Evolutionary conservation across 768 basidiomycete species (phyloP), one percentile per base, ranked within the genome.

Genomic region (Naganishia antarctica): DNA sequence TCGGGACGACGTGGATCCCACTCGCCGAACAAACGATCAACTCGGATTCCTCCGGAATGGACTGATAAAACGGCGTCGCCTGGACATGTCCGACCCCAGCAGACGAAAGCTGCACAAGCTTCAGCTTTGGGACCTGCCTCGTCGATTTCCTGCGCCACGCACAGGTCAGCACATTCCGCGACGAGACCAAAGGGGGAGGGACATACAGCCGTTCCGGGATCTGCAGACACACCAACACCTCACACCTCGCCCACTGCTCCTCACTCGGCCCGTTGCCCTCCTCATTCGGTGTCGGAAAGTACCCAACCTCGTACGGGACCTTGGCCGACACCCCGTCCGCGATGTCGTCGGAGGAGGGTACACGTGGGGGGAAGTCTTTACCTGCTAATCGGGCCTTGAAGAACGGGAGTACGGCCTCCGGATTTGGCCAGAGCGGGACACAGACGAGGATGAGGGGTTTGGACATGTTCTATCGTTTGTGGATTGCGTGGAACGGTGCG

Each of bases 1-100:
- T 65, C 26, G 64, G 64, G 18, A 65, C 60, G 23, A 67, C 68
- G 50, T 69, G 68, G 44, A 69, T 69, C 5, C 68, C 68, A 1
- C 60, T 58, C 9, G 68, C 68, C n/a, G 44, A 53, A 13, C 66
- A 44, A 26, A 64, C 29, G 47, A 66, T 67, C 23, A 67, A 47
- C 4, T 50, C 34, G 31, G 61, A 31, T 25, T 61, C 60, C 0
- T 58, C 41, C 2, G 46, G 41, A 43, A 69, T 46, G 25, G 60
- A 62, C 34, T 60, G 37, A 37, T 44, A 61, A 49, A 67, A 65
- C 0, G 50, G 37, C 11, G 48, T 58, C 8, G 40, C 8, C 34
- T 61, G 45, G 44, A 65, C 31, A n/a, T 70, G 69, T 29, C 59
- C 60, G 23, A 28, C 61, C 7, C 69, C 69, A 4, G 69, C 69